Conservation (phyloP, 768 basidiomycete species). For the Termitomyces sp. region DNA sequence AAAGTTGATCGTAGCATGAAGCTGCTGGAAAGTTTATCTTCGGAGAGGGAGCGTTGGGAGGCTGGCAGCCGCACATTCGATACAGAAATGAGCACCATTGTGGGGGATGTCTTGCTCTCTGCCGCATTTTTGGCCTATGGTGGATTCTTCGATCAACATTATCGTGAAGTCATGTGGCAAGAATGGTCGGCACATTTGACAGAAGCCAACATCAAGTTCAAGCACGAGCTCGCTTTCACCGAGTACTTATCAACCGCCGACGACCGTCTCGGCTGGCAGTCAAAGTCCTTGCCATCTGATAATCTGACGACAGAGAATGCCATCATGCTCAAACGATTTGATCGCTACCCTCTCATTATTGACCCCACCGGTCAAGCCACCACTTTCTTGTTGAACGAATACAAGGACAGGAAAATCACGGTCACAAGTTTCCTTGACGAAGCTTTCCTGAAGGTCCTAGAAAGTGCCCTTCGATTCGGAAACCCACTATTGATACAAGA, state of each 20-base stretch:
- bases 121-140: constrained; percentile 96
- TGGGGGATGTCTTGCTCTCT: constrained; percentile 93
- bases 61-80: constrained; percentile 93
- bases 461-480: constrained; percentile 98
- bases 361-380: constrained; percentile 99
- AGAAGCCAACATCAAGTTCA: constrained; percentile 90
- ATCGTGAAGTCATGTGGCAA: constrained; percentile 96
- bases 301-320: constrained; percentile 97
- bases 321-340: constrained; percentile 99
- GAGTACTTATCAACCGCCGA: constrained; percentile 98
- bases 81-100: constrained; percentile 97
- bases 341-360: constrained; percentile 95
- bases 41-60: constrained; percentile 94
- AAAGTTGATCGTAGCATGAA: constrained; percentile 98
- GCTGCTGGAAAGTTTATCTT: constrained; percentile 89
- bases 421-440: constrained; percentile 99
- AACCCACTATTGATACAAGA: constrained; percentile 97
- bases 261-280: constrained; percentile 93
- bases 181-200: constrained; percentile 89
- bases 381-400: constrained; percentile 89
- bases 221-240: constrained; percentile 85
- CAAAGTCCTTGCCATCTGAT: constrained; percentile 93
- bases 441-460: constrained; percentile 96
- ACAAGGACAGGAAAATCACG: constrained; percentile 94
- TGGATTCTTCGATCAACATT: constrained; percentile 98